Percentiles rank a stretch among this genome's conserved stretches.
phyloP scores from a whole-genome alignment of 2,329 filamentous ascomycete genomes.

The Verticillium nubilum region DNA sequence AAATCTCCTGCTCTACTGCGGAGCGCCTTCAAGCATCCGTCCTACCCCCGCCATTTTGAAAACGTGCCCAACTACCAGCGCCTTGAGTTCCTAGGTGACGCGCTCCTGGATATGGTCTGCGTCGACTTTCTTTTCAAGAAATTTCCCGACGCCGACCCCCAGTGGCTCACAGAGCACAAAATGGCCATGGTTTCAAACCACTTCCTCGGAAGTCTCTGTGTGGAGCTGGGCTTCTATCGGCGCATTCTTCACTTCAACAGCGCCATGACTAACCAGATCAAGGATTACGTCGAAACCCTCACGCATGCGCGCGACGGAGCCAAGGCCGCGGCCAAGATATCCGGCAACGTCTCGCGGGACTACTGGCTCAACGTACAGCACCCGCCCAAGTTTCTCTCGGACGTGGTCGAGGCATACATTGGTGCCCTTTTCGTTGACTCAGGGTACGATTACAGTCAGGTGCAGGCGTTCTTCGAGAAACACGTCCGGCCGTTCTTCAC shows the following conservation, averaged over 20 bases:
- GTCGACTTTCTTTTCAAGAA: conserved; percentile 76
- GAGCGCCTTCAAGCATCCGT: conserved; percentile 85
- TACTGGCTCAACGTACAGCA: conserved; percentile 63
- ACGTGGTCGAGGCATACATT: conserved; percentile 83
- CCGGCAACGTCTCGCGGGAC: conserved; percentile 44
- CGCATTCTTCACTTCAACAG: conserved; percentile 57
- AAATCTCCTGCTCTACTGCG: conserved; percentile 68
- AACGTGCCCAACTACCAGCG: conserved; percentile 84
- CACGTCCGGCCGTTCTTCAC: conserved; percentile 74
- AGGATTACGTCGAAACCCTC: conserved; percentile 53
- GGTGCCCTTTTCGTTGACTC: conserved; percentile 92
- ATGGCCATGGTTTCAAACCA: conserved; percentile 99
- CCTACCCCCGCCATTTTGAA: conserved; percentile 69
- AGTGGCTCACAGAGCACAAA: conserved; percentile 98
- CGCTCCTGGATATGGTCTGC: conserved; percentile 79
- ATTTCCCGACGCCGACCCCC: conserved; percentile 76
- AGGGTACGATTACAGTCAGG: conserved; percentile 66
- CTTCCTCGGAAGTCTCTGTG: conserved; percentile 78
- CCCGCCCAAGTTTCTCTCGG: conserved; percentile 72
- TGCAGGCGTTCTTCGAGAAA: conserved; percentile 70
- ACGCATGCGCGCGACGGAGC: conserved; percentile 38
- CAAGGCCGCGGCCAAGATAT: conserved; percentile 23
- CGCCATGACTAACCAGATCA: conserved; percentile 37
- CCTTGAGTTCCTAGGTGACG: conserved; percentile 87
- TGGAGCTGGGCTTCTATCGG: conserved; percentile 70